Base-by-base conservation (phyloP, 2,329 filamentous ascomycete genomes). In the Trichoderma citrinoviride region DNA sequence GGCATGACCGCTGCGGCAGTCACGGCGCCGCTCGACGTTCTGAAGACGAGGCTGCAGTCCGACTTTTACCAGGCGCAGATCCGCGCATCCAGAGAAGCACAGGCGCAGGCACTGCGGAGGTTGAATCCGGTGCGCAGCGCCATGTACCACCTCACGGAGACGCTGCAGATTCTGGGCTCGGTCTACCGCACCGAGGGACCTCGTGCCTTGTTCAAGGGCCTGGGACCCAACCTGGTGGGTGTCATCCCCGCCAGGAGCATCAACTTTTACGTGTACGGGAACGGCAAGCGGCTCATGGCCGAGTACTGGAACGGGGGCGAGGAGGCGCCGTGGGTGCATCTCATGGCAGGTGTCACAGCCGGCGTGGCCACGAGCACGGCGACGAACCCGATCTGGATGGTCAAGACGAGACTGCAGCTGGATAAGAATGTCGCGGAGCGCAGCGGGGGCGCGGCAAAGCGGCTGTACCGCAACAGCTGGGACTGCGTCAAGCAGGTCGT, bases 371-470 rank as follows among this genome's bases (percentile, higher is more conserved):
- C 94, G 0, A 91, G 91, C 53, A 97, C 94, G 1, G 91, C 90
- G 23, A 98, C 93, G 43, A 97, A 97, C 77, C 93, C 93, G 1
- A 97, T 98, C 73, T 98, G 93, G 93, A 85, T 98, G 68, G 87
- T 98, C 74, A 98, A 98, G 83, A 98, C 93, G 46, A 84, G 93
- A 37, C 76, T 98, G 71, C 93, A 98, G 78, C 85, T 98, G 40
- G 93, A 98, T 80, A 96, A 93, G 80, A 91, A 91, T 73, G 85
- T 87, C 60, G 90, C 89, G 17, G 85, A 86, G 70, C 80, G 84
- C 68, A 80, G 83, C 66, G 85, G 80, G 27, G 82, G 81, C 44
- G 75, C 79, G 27, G 78, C 79, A 61, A 80, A 81, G 58, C 83
- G 93, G 60, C 87, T 87, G 73, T 97, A 98, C 78, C 87, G 87